Conservation (phyloP, 306 rosid species). For the Cicer arietinum region DNA sequence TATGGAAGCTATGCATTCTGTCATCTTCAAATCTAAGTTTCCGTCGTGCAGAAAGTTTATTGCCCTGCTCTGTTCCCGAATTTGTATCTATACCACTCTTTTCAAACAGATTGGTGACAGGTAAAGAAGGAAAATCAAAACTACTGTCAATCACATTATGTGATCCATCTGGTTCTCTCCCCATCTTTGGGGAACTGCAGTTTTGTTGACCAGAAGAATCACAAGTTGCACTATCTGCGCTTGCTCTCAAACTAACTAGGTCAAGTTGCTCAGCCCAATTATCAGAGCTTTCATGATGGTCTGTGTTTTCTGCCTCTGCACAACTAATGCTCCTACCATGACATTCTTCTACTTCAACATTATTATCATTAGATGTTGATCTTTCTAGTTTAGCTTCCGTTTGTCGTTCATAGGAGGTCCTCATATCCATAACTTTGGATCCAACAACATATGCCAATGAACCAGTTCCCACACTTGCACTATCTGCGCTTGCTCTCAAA, state of each 20-base stretch:
- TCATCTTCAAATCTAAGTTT: slow-evolving; percentile 61
- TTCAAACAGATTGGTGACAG: slow-evolving; percentile 68
- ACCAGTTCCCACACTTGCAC: slow-evolving; percentile 92
- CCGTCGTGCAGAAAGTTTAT: slow-evolving; percentile 46
- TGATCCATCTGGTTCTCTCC: slow-evolving; percentile 62
- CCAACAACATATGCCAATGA: slow-evolving; percentile 92
- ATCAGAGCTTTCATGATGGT: slow-evolving; percentile 60
- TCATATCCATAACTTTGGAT: slow-evolving; percentile 92
- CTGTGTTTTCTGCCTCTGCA: slow-evolving; percentile 56
- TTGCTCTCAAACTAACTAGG: slow-evolving; percentile 61
- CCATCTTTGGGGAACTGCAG: slow-evolving; percentile 55
- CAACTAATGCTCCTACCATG: slow-evolving; percentile 53
- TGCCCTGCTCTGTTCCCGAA: slow-evolving; percentile 47
- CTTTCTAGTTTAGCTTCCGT: slow-evolving; percentile 57
- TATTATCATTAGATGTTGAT: slow-evolving; percentile 55
- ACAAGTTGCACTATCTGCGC: slow-evolving; percentile 57
- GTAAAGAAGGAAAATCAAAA: slow-evolving; percentile 75
- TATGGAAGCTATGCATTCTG: slow-evolving; percentile 76
- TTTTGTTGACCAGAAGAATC: slow-evolving; percentile 56
- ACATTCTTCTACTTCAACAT: slow-evolving; percentile 53
- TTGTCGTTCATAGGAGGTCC: slow-evolving; percentile 59
- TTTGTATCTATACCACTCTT: slow-evolving; percentile 54
- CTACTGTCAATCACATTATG: slow-evolving; percentile 50
- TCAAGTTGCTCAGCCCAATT: slow-evolving; percentile 63
- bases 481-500: slow-evolving; percentile 64